Conservation (phyloP, 139 green algal species). For the Volvox africanus region DNA sequence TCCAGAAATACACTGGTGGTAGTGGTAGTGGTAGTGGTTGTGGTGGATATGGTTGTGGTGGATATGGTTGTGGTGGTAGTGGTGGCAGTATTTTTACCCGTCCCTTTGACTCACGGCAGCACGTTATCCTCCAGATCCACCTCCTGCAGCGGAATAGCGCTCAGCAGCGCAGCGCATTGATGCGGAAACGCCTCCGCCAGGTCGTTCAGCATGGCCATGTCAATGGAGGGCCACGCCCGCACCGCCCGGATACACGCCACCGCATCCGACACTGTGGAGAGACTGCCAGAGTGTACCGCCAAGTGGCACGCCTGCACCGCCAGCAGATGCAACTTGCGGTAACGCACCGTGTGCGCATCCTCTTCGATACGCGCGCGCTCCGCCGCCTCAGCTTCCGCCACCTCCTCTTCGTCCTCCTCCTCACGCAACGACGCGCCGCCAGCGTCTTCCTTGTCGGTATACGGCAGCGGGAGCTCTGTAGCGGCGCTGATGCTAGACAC, state of each 20-base stretch:
- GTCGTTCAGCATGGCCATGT: constrained; percentile 33
- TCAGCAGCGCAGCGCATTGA: constrained; percentile 6
- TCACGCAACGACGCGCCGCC: too few species aligned
- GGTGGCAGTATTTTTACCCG: not conserved
- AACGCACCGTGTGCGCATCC: not conserved
- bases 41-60: too few species aligned
- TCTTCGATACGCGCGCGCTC: not conserved
- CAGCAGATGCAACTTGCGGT: constrained; percentile 31
- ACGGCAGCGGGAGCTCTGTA: not conserved
- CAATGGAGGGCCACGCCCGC: constrained; percentile 6
- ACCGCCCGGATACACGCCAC: constrained; percentile 22
- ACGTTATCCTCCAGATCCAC: constrained; percentile 49
- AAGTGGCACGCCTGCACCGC: constrained; percentile 36
- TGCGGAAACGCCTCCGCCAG: constrained; percentile 17
- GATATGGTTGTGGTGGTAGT: too few species aligned
- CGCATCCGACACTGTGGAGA: constrained; percentile 12
- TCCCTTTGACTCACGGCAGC: constrained; percentile 22
- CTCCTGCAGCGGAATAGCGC: constrained; percentile 6
- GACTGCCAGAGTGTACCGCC: constrained; percentile 30
- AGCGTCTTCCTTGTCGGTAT: too few species aligned
- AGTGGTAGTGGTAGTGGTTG: too few species aligned
- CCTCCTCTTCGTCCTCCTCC: not conserved
- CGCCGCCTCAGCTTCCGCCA: not conserved
- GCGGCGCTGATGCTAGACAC: not conserved
- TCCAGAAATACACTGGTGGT: too few species aligned